These are phyloP conservation scores for Fusarium marasasianum DNA, from an alignment of 2,329 filamentous ascomycete genomes.

Conservation along the genomic window DNA sequence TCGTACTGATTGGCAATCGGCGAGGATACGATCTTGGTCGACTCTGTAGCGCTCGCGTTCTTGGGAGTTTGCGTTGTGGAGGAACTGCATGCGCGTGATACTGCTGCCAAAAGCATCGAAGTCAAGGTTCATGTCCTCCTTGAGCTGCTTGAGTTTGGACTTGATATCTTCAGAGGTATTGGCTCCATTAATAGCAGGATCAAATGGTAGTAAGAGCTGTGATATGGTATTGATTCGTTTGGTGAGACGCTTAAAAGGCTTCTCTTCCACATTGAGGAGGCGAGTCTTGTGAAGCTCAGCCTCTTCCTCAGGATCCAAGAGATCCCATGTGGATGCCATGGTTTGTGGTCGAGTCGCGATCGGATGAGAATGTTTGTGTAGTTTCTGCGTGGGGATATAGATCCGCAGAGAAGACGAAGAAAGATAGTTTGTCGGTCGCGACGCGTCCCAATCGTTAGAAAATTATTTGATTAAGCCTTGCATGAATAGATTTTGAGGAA, in stretches of 20 bases:
- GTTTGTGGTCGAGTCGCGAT: conserved; percentile 3
- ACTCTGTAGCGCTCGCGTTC: conserved; percentile 86
- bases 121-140: conserved; percentile 86
- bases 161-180: conserved; percentile 57
- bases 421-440: not conserved
- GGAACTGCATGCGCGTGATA: conserved; percentile 87
- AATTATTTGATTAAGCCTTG: not conserved
- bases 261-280: conserved; percentile 89
- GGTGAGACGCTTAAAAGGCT: conserved; percentile 88
- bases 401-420: not conserved
- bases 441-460: not conserved
- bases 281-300: conserved; percentile 88
- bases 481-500: not conserved
- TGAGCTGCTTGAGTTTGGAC: conserved; percentile 70
- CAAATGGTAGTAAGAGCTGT: conserved; percentile 57
- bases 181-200: conserved; percentile 53
- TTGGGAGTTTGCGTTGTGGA: conserved; percentile 81
- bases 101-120: conserved; percentile 88
- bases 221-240: conserved; percentile 79
- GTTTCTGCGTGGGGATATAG: not conserved
- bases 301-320: conserved; percentile 80
- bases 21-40: conserved; percentile 81
- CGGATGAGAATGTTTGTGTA: not conserved
- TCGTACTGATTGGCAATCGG: conserved; percentile 80
- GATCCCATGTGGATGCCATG: conserved; percentile 63